phyloP scores from a whole-genome alignment of 306 rosid species.

The Neltuma alba region DNA sequence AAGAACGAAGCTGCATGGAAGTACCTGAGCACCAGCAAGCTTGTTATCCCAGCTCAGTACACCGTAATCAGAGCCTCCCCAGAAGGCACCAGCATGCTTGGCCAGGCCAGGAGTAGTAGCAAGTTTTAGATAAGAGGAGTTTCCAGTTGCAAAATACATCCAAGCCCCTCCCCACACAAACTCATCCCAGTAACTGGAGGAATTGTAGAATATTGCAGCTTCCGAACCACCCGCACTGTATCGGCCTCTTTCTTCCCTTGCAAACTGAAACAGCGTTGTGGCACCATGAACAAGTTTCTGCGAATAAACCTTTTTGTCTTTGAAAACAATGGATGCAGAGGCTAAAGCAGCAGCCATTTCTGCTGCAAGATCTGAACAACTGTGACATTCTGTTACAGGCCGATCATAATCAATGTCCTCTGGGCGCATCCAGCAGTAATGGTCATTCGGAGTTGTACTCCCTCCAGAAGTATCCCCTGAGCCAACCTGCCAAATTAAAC shows the following conservation, averaged over 20 bases:
- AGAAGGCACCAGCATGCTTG: constrained; percentile 96
- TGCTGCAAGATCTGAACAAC: constrained; percentile 87
- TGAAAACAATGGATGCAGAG: constrained; percentile 94
- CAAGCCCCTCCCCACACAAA: constrained; percentile 97
- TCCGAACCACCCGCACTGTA: constrained; percentile 70
- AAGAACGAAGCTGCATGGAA: constrained; percentile 22
- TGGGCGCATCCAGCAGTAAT: constrained; percentile 98
- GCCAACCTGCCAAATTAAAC: constrained; percentile 80
- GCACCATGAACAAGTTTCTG: constrained; percentile 99
- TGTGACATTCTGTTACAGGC: constrained; percentile 64
- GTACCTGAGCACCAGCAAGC: constrained; percentile 98
- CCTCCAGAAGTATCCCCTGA: constrained; percentile 79
- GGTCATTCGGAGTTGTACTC: constrained; percentile 78
- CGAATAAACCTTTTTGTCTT: constrained; percentile 94
- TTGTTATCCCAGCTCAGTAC: constrained; percentile 99
- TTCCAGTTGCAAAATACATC: constrained; percentile 98
- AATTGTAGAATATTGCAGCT: constrained; percentile 80
- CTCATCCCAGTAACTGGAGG: constrained; percentile 87
- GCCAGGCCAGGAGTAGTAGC: constrained; percentile 87
- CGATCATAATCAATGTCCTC: constrained; percentile 91
- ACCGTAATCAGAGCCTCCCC: constrained; percentile 97
- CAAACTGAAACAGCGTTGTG: constrained; percentile 68
- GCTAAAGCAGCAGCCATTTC: constrained; percentile 99
- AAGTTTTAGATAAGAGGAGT: constrained; percentile 79
- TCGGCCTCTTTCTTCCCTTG: constrained; percentile 77